A percentile compares a stretch with the other conserved stretches of the same genome.
Evolutionary conservation across 805 yeast genomes (phyloP).

Genomic region (Candida parachauliodes): DNA sequence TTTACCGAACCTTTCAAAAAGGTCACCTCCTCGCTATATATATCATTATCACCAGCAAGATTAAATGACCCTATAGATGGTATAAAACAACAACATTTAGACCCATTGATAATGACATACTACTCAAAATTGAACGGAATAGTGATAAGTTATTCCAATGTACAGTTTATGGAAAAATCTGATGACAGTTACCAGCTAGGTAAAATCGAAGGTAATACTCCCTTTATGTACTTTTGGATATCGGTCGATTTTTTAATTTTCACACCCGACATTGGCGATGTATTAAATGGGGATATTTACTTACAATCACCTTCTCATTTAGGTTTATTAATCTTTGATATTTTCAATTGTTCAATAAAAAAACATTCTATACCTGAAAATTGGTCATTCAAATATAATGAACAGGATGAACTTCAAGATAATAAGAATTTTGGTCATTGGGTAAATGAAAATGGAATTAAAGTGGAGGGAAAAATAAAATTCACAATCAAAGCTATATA

Average conservation of each 20-base stretch:
- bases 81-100: conserved; percentile 81
- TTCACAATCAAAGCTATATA: conserved; percentile 72
- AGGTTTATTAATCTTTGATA: conserved; percentile 86
- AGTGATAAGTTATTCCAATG: conserved; percentile 71
- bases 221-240: conserved; percentile 87
- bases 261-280: conserved; percentile 88
- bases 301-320: conserved; percentile 95
- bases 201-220: conserved; percentile 70
- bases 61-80: conserved; percentile 70
- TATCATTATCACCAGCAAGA: conserved; percentile 85
- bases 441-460: conserved; percentile 71
- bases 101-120: conserved; percentile 83
- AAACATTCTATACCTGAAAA: conserved; percentile 77
- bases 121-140: conserved; percentile 74
- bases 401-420: conserved; percentile 52
- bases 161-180: conserved; percentile 46
- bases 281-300: conserved; percentile 80
- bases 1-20: conserved; percentile 67
- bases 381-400: conserved; percentile 83
- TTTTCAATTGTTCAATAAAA: conserved; percentile 91
- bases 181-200: conserved; percentile 31
- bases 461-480: conserved; percentile 76
- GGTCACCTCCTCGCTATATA: conserved; percentile 60
- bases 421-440: conserved; percentile 74
- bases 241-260: conserved; percentile 79